phyloP scores from a whole-genome alignment of 2,329 filamentous ascomycete species.

The Paramyrothecium roridum region DNA sequence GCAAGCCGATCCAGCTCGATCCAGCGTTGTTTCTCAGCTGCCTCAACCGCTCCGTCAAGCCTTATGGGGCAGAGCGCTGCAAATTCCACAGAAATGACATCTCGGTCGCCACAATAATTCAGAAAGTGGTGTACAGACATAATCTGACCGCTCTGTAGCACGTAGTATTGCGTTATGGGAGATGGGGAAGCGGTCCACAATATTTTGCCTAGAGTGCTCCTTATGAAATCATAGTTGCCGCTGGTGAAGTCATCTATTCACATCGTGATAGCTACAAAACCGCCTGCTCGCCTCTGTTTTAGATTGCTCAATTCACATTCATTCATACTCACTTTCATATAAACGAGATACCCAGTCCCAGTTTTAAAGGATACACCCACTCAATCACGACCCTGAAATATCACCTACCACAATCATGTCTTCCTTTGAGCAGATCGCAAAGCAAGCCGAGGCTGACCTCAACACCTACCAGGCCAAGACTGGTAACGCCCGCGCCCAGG shows the following conservation, averaged over 20 bases:
- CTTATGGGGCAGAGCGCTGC: no score
- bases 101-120: not conserved
- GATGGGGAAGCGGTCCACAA: not conserved
- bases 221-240: slow-evolving; percentile 18
- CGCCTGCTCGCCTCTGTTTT: not conserved
- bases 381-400: not conserved
- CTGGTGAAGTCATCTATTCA: slow-evolving; percentile 18
- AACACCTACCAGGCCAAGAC: slow-evolving; percentile 47
- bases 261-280: slow-evolving; percentile 4
- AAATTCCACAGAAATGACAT: not conserved
- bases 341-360: not conserved
- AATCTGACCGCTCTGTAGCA: not conserved
- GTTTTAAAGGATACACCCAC: not conserved
- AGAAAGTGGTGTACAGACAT: not conserved
- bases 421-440: slow-evolving; percentile 39
- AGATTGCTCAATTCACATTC: not conserved
- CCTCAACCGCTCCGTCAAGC: no score
- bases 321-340: not conserved
- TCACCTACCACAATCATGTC: slow-evolving; percentile 13
- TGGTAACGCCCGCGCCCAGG: slow-evolving; percentile 34
- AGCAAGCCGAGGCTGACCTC: slow-evolving; percentile 43
- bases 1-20: no score
- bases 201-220: slow-evolving; percentile 1
- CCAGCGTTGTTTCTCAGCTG: no score
- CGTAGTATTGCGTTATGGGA: not conserved